These are phyloP conservation scores for Boletus rubescentipes DNA, from an alignment of 768 basidiomycete genomes.

Conservation along the genomic window DNA sequence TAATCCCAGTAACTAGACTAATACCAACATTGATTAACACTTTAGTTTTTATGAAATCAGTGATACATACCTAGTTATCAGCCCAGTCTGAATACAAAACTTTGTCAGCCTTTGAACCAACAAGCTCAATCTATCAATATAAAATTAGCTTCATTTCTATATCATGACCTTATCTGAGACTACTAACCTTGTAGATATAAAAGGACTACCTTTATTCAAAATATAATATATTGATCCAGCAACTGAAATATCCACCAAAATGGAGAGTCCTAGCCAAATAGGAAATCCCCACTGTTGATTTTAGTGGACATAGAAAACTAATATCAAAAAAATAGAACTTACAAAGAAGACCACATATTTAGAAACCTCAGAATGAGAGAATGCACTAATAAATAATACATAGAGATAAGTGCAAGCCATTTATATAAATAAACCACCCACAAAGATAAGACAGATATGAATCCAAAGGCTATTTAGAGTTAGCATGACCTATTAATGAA, in stretches of 20 bases:
- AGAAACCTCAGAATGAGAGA: neutral
- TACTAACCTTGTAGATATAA: slow-evolving; percentile 14
- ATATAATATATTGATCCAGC: slow-evolving; percentile 20
- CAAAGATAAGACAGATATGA: slow-evolving; percentile 4
- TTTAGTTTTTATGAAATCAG: neutral
- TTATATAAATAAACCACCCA: slow-evolving; percentile 5
- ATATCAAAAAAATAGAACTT: neutral
- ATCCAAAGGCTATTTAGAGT: slow-evolving; percentile 19
- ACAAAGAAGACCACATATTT: neutral
- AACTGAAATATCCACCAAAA: slow-evolving; percentile 21
- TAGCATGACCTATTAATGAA: neutral
- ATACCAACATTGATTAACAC: neutral
- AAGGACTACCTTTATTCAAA: slow-evolving; percentile 8
- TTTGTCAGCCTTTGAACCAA: slow-evolving; percentile 17
- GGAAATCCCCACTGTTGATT: slow-evolving; percentile 18
- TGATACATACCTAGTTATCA: slow-evolving; percentile 21
- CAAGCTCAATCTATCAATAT: slow-evolving; percentile 9
- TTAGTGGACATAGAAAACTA: neutral
- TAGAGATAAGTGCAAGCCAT: neutral
- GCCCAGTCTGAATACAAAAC: slow-evolving; percentile 28
- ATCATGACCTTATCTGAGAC: neutral
- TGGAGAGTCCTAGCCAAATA: slow-evolving; percentile 24
- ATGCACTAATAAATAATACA: slow-evolving; percentile 1
- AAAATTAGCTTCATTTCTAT: neutral
- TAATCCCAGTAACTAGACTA: slow-evolving; percentile 18